Base-by-base conservation (phyloP, 2,329 filamentous ascomycete genomes). In the Phaeosphaeriaceae sp. region DNA sequence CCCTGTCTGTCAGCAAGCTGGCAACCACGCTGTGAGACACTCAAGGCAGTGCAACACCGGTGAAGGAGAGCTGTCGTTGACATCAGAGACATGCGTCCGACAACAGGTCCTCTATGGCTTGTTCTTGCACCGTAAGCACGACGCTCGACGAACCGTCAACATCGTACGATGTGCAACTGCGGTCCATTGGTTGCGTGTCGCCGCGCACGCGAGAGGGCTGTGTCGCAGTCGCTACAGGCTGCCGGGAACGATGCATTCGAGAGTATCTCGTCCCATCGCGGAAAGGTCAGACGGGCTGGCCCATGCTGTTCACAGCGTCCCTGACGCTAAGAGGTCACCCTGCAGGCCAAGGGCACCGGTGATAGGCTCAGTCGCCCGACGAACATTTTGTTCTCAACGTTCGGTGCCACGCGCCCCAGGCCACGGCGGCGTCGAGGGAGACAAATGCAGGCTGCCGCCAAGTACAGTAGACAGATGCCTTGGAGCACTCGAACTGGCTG, bases 361-460 rank as follows among this genome's bases (percentile, higher is more conserved):
- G 54, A 64, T 62, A 58, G 62, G 62, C 55, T 61, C 52, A 50
- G 43, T 54, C 60, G 43, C 30, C 6, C 30, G 53, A 50, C 55
- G 52, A 63, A 58, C 52, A 35, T 56, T 59, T 56, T 63, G 49
- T 52, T 60, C 48, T 43, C 56, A 49, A 49, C 53, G 47, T 24
- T 56, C 52, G 55, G 63, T 59, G 63, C 63, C 59, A 61, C 52
- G 35, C 55, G 40, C 43, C 59, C 52, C 59, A 55, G 64, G 61
- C 61, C 55, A 6, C 4, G 35, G 58, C 67, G 54, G 63, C 63
- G 54, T 52, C 56, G 49, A 59, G 30, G 30, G n/a, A 49, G 19
- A 42, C 15, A 35, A 49, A 28, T 28, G 26, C 28, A 8, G 28
- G 49, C 28, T 51, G 49, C 26, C 28, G 28, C 28, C 8, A 11